Evolutionary conservation across 306 rosid genomes (phyloP).

Genomic region (Styphnolobium japonicum): DNA sequence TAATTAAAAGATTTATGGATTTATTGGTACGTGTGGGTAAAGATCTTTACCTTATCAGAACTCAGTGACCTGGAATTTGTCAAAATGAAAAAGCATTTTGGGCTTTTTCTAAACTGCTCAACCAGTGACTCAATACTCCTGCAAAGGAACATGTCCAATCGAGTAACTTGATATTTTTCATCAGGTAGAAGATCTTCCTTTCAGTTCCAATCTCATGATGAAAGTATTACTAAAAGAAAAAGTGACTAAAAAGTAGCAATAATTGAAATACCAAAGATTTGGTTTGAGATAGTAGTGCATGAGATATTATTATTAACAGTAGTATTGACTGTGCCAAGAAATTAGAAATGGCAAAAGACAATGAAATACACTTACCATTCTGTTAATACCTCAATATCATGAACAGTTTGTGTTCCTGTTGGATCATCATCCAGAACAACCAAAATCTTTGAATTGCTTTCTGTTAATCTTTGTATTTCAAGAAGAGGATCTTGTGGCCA

Average conservation of each 20-base stretch:
- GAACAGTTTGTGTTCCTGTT: slow-evolving; percentile 98
- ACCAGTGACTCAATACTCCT: slow-evolving; percentile 78
- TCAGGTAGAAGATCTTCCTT: slow-evolving; percentile 21
- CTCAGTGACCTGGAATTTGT: slow-evolving; percentile 92
- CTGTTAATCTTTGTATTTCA: slow-evolving; percentile 67
- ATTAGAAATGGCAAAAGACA: slow-evolving; percentile 18
- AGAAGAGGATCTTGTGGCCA: slow-evolving; percentile 80
- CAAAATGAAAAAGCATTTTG: slow-evolving; percentile 87
- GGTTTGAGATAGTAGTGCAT: neutral
- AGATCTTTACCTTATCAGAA: slow-evolving; percentile 71
- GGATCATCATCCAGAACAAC: slow-evolving; percentile 97
- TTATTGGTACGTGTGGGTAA: slow-evolving; percentile 8
- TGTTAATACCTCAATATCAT: slow-evolving; percentile 87
- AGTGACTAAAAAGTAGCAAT: neutral
- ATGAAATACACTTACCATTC: slow-evolving; percentile 67
- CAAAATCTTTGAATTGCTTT: slow-evolving; percentile 64
- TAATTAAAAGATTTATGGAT: slow-evolving; percentile 5
- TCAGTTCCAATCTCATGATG: slow-evolving; percentile 10
- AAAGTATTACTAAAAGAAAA: neutral
- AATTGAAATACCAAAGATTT: neutral
- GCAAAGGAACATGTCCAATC: slow-evolving; percentile 31
- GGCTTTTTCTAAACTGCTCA: slow-evolving; percentile 63
- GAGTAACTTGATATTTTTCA: slow-evolving; percentile 10
- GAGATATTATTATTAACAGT: neutral
- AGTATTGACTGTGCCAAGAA: slow-evolving; percentile 5